Conservation (phyloP, 768 basidiomycete genomes). For the Tylopilus felleus region DNA sequence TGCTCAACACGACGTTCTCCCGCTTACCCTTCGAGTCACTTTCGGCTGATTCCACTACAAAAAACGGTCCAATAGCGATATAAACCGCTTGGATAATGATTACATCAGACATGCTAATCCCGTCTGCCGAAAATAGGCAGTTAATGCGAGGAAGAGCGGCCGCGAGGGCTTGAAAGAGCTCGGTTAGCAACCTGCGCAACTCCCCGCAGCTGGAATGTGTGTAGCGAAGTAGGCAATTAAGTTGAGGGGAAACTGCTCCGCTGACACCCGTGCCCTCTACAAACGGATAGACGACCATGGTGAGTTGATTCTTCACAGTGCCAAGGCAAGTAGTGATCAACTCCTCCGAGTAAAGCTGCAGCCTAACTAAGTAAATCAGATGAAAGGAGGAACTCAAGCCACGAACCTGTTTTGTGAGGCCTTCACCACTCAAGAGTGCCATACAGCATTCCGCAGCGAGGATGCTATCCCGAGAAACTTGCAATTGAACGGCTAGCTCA, state of each 20-base stretch:
- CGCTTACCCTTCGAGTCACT: constrained; percentile 56
- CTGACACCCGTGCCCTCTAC: constrained; percentile 61
- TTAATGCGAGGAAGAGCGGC: constrained; percentile 74
- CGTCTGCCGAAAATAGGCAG: constrained; percentile 66
- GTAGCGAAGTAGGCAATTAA: constrained; percentile 50
- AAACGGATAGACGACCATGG: constrained; percentile 79
- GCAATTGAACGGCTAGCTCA: constrained; percentile 48
- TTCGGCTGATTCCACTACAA: constrained; percentile 71
- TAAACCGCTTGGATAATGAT: constrained; percentile 93
- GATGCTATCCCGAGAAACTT: constrained; percentile 68
- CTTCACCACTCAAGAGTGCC: constrained; percentile 71
- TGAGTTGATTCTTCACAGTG: constrained; percentile 76
- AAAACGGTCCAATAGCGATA: constrained; percentile 92
- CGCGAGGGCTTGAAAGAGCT: constrained; percentile 71
- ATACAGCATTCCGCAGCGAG: constrained; percentile 83
- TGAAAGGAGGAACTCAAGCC: not conserved
- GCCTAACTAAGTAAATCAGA: not conserved
- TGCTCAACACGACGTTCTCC: constrained; percentile 52
- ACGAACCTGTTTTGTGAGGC: constrained; percentile 81
- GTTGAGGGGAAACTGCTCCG: constrained; percentile 42
- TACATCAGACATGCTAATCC: constrained; percentile 72
- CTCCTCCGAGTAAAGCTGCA: constrained; percentile 90
- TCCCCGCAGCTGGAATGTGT: constrained; percentile 32
- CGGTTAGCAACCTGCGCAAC: constrained; percentile 52
- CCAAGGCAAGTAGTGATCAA: constrained; percentile 76